These are phyloP conservation scores for Starmerella vitae DNA, from an alignment of 805 yeast genomes.

Conservation along the genomic window DNA sequence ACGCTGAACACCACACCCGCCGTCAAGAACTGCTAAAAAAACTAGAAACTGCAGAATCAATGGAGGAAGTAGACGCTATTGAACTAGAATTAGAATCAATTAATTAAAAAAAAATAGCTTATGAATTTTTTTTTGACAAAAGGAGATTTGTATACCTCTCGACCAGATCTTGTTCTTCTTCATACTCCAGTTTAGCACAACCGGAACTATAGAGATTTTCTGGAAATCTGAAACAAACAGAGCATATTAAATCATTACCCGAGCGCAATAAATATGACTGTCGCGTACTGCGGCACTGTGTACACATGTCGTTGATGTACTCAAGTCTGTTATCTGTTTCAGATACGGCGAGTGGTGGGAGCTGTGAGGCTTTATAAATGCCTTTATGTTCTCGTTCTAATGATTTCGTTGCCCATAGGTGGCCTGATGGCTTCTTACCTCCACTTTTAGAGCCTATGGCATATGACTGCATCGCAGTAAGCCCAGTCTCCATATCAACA, in stretches of 20 bases:
- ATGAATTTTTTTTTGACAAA: neutral
- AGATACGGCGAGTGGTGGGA: too few species aligned
- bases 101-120: conserved; percentile 3
- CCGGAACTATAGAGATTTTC: neutral
- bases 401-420: too few species aligned
- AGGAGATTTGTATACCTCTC: neutral
- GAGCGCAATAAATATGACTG: neutral
- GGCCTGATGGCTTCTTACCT: too few species aligned
- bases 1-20: too few species aligned
- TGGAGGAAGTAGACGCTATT: conserved; percentile 62
- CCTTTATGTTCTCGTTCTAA: too few species aligned
- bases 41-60: conserved; percentile 47
- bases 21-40: conserved; percentile 38
- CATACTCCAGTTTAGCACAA: neutral
- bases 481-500: conserved; percentile 17
- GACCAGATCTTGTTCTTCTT: neutral
- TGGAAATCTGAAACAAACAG: neutral
- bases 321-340: too few species aligned
- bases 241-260: neutral
- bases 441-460: too few species aligned
- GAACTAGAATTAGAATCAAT: conserved; percentile 37
- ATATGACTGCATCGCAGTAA: conserved; percentile 26
- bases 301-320: too few species aligned
- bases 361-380: too few species aligned
- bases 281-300: neutral